Evolutionary conservation across 441 rosid genomes (phyloP).

Genomic region (Gossypium davidsonii): DNA sequence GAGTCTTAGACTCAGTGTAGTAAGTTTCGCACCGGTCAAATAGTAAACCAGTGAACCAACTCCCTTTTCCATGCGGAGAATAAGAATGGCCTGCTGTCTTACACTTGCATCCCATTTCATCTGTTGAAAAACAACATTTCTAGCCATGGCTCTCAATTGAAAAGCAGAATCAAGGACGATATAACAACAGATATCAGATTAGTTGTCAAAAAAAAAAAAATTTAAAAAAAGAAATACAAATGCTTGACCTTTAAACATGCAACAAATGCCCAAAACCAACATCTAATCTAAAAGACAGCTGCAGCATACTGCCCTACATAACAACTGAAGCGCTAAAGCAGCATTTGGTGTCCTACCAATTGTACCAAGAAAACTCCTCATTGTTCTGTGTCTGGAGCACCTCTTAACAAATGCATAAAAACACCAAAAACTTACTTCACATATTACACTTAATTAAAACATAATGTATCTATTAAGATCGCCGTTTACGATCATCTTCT

Average conservation of each 20-base stretch:
- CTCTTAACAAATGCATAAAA: background rate
- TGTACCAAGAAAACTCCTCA: background rate
- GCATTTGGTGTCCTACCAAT: background rate
- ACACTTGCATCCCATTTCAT: background rate
- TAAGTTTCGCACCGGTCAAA: too few species aligned
- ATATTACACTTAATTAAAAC: background rate
- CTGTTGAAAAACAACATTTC: background rate
- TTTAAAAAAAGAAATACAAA: background rate
- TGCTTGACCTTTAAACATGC: background rate
- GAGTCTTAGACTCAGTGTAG: too few species aligned
- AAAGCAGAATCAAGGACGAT: background rate
- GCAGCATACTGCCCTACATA: background rate
- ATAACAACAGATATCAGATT: background rate
- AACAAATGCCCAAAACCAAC: background rate
- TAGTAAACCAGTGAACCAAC: too few species aligned
- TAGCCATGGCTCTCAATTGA: background rate
- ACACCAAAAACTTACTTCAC: background rate
- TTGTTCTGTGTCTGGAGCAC: background rate
- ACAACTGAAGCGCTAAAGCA: background rate
- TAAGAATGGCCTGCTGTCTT: background rate
- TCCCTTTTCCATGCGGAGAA: too few species aligned
- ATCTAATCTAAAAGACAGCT: background rate
- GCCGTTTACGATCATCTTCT: conserved; percentile 59
- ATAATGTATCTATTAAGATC: conserved; percentile 23
- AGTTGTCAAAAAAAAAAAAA: background rate